Evolutionary conservation across 306 rosid genomes (phyloP).

Genomic region (Acacia acuminata): DNA sequence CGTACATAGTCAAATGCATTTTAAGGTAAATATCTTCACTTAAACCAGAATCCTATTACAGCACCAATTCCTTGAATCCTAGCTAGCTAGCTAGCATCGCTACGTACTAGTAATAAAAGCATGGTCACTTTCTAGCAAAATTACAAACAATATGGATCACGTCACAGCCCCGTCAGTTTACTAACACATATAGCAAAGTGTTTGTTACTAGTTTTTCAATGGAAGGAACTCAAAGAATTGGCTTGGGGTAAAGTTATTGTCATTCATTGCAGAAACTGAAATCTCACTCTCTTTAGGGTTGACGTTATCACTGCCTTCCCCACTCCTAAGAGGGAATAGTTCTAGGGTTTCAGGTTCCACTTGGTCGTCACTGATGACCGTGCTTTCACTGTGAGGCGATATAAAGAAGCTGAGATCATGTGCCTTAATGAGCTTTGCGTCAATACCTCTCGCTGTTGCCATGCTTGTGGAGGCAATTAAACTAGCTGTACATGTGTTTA

Average conservation of each 20-base stretch:
- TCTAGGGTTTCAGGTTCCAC: slow-evolving; percentile 72
- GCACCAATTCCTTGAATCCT: slow-evolving; percentile 42
- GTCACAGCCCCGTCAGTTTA: not conserved
- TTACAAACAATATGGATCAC: slow-evolving; percentile 18
- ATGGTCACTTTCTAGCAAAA: slow-evolving; percentile 35
- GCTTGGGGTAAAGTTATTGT: slow-evolving; percentile 39
- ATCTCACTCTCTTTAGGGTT: slow-evolving; percentile 48
- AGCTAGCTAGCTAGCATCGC: slow-evolving; percentile 34
- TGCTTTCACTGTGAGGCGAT: slow-evolving; percentile 40
- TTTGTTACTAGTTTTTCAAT: slow-evolving; percentile 47
- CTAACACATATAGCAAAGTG: not conserved
- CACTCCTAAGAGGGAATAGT: slow-evolving; percentile 73
- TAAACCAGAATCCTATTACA: slow-evolving; percentile 14
- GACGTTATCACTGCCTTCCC: slow-evolving; percentile 25
- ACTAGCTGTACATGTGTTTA: slow-evolving; percentile 27
- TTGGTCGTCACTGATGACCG: not conserved
- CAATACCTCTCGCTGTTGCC: slow-evolving; percentile 37
- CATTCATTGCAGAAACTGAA: slow-evolving; percentile 50
- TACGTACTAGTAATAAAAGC: slow-evolving; percentile 1
- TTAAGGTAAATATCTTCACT: slow-evolving; percentile 56
- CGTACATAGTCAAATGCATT: slow-evolving; percentile 71
- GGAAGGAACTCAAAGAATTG: slow-evolving; percentile 86
- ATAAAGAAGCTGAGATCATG: slow-evolving; percentile 59
- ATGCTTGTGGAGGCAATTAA: slow-evolving; percentile 11
- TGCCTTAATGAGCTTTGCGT: slow-evolving; percentile 51